Evolutionary conservation across 2,329 filamentous ascomycete genomes (phyloP).

Genomic region (Blumeria hordei): DNA sequence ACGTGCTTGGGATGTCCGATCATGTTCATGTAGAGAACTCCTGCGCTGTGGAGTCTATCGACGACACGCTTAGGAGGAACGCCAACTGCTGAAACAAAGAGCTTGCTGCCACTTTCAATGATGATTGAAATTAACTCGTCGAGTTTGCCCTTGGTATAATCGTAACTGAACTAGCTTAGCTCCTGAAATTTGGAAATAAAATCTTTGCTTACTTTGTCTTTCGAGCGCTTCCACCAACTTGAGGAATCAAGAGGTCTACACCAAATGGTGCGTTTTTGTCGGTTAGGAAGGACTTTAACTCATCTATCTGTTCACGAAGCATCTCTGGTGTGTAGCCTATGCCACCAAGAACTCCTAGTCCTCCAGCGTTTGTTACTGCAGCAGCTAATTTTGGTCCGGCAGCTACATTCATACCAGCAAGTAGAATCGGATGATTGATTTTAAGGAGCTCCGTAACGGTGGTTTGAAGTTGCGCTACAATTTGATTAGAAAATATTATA

Average conservation of each 20-base stretch:
- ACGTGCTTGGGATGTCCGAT: conserved; percentile 99
- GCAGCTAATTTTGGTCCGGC: conserved; percentile 90
- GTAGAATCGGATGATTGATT: conserved; percentile 88
- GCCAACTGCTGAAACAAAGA: conserved; percentile 94
- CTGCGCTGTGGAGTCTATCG: conserved; percentile 66
- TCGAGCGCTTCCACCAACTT: conserved; percentile 79
- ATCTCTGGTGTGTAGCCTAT: conserved; percentile 93
- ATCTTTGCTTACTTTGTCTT: conserved; percentile 54
- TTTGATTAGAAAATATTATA: conserved; percentile 9
- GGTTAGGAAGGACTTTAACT: conserved; percentile 67
- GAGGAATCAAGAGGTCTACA: conserved; percentile 77
- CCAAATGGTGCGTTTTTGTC: conserved; percentile 93
- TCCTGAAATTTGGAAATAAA: not conserved
- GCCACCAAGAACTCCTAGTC: conserved; percentile 87
- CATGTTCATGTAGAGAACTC: conserved; percentile 99
- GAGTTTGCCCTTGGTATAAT: conserved; percentile 98
- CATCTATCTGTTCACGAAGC: conserved; percentile 81
- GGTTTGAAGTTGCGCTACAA: conserved; percentile 63
- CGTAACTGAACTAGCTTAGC: conserved; percentile 41
- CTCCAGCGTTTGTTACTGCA: conserved; percentile 89
- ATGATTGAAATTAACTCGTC: conserved; percentile 73
- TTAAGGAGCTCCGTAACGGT: conserved; percentile 85
- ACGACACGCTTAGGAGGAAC: conserved; percentile 76
- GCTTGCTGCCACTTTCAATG: conserved; percentile 71
- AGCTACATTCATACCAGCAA: conserved; percentile 98